These are phyloP conservation scores for Botrytis byssoidea DNA, from an alignment of 2,329 filamentous ascomycete genomes.

Conservation along the genomic window DNA sequence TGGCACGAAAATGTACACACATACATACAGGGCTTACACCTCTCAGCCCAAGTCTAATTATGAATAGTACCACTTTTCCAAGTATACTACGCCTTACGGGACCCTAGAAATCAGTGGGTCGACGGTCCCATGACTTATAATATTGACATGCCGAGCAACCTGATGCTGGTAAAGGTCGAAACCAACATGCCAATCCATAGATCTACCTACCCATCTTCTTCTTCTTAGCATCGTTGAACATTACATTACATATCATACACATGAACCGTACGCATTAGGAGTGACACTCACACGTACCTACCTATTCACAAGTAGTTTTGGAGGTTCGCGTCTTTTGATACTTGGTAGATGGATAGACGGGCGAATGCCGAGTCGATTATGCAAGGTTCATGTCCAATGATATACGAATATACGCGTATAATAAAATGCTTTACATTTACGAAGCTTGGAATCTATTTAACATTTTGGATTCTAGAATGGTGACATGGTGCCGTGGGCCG, in stretches of 20 bases:
- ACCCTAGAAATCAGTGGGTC: slow-evolving; percentile 4
- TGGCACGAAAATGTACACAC: neutral
- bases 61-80: slow-evolving; percentile 5
- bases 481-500: neutral
- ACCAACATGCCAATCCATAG: neutral
- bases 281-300: neutral
- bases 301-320: neutral
- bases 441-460: neutral
- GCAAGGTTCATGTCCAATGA: neutral
- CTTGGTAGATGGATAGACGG: neutral
- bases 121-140: neutral
- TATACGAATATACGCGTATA: neutral
- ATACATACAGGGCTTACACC: neutral
- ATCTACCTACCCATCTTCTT: neutral
- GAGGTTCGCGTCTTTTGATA: neutral
- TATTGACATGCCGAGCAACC: slow-evolving; percentile 7
- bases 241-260: neutral
- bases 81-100: slow-evolving; percentile 3
- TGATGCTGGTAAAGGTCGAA: neutral
- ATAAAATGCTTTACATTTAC: neutral
- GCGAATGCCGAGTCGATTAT: neutral
- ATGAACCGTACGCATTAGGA: neutral
- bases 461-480: neutral
- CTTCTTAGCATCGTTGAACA: neutral
- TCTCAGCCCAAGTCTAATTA: neutral